These are phyloP conservation scores for Rhizoctonia solani DNA, from an alignment of 1,284 basidiomycete genomes.

Conservation along the genomic window DNA sequence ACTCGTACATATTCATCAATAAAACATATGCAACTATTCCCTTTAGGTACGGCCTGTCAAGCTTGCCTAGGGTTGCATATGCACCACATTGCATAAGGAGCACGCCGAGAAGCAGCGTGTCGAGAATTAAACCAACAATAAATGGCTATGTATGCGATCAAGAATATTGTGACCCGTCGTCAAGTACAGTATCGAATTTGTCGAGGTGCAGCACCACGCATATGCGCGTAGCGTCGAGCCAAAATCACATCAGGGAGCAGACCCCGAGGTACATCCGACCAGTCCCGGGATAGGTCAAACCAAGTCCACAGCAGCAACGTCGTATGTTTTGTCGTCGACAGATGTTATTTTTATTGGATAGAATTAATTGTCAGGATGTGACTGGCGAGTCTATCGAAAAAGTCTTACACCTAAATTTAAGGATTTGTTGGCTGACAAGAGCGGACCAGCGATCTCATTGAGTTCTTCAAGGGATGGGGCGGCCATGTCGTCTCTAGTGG, in stretches of 20 bases:
- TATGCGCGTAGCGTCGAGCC: no score
- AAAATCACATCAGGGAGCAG: neutral
- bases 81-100: conserved; percentile 6
- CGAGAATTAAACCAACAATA: neutral
- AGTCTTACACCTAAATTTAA: conserved; percentile 15
- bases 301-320: no score
- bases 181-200: neutral
- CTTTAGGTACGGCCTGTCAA: neutral
- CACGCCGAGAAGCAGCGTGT: conserved; percentile 1
- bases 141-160: neutral
- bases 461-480: conserved; percentile 28
- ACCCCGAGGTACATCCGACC: neutral
- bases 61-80: neutral
- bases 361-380: no score
- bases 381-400: no score
- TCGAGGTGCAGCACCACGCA: no score
- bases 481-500: neutral
- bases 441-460: conserved; percentile 12
- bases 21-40: neutral
- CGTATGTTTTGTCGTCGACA: no score
- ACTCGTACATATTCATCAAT: conserved; percentile 1
- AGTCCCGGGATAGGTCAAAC: neutral
- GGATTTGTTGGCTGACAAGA: conserved; percentile 20
- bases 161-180: neutral
- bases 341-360: no score